These are phyloP conservation scores for Nemania diffusa DNA, from an alignment of 2,329 filamentous ascomycete species.

Conservation along the genomic window DNA sequence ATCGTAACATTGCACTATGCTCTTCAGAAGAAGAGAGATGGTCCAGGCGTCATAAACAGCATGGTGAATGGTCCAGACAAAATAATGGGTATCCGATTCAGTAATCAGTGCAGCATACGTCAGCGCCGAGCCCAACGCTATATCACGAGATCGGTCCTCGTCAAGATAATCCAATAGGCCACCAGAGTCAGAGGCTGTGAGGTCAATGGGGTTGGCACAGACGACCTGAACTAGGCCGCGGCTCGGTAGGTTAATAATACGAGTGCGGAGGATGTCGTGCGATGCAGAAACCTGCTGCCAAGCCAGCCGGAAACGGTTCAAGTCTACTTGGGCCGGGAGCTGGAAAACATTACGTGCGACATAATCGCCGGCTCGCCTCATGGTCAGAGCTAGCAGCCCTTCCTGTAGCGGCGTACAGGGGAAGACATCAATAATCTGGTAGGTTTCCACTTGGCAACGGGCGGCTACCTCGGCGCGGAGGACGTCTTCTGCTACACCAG, in stretches of 20 bases:
- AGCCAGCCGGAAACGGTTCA: slow-evolving; percentile 15
- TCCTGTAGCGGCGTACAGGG: slow-evolving; percentile 36
- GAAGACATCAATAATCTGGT: slow-evolving; percentile 31
- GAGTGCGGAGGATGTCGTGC: not conserved
- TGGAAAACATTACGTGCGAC: slow-evolving; percentile 7
- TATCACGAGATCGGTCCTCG: slow-evolving; percentile 15
- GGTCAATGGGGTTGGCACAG: slow-evolving; percentile 6
- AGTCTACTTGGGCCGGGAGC: slow-evolving; percentile 14
- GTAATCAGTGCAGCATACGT: not conserved
- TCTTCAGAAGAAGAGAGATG: slow-evolving; percentile 32
- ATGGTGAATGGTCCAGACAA: slow-evolving; percentile 49
- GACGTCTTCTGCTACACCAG: slow-evolving; percentile 1
- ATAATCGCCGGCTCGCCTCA: slow-evolving; percentile 23
- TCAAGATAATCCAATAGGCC: slow-evolving; percentile 4
- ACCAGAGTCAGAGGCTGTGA: not conserved
- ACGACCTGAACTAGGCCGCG: slow-evolving; percentile 26
- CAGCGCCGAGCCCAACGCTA: slow-evolving; percentile 8
- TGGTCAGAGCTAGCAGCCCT: slow-evolving; percentile 30
- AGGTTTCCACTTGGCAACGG: not conserved
- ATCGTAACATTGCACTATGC: slow-evolving; percentile 28
- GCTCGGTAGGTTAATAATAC: slow-evolving; percentile 15
- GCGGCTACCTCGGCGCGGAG: slow-evolving; percentile 8
- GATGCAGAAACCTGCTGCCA: slow-evolving; percentile 23
- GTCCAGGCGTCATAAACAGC: slow-evolving; percentile 51
- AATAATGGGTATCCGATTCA: slow-evolving; percentile 22